Evolutionary conservation across 2,329 filamentous ascomycete genomes (phyloP).

Genomic region (Aspergillus alliaceus): DNA sequence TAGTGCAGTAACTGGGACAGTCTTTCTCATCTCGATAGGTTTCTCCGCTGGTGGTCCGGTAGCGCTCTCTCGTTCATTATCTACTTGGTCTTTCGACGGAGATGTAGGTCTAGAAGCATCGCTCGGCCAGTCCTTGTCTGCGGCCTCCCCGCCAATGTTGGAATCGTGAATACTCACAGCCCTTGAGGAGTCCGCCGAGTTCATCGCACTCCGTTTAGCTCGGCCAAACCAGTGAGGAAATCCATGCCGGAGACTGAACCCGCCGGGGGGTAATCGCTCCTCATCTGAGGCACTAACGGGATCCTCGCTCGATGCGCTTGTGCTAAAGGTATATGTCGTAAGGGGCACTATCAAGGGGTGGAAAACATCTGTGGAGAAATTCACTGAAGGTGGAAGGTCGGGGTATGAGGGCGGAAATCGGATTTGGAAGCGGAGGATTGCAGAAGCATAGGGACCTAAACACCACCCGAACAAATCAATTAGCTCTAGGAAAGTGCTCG

Average conservation of each 20-base stretch:
- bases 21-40: conserved; percentile 30
- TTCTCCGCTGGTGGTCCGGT: conserved; percentile 10
- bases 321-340: conserved; percentile 92
- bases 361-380: conserved; percentile 90
- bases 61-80: conserved; percentile 4
- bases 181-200: conserved; percentile 38
- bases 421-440: conserved; percentile 86
- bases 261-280: conserved; percentile 79
- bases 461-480: neutral
- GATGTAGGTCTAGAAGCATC: conserved; percentile 7
- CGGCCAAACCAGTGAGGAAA: conserved; percentile 88
- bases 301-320: conserved; percentile 70
- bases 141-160: conserved; percentile 1
- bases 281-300: conserved; percentile 82
- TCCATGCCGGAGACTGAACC: conserved; percentile 85
- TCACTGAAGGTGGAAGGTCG: conserved; percentile 75
- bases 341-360: conserved; percentile 89
- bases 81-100: neutral
- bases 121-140: neutral
- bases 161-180: conserved; percentile 45
- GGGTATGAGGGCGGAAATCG: conserved; percentile 83
- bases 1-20: conserved; percentile 64
- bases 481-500: conserved; percentile 4
- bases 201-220: conserved; percentile 45
- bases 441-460: conserved; percentile 81